Evolutionary conservation across 495 filamentous ascomycete species (phyloP), one percentile per base, ranked within the genome.

Genomic region (Penicillium psychrofluorescens): DNA sequence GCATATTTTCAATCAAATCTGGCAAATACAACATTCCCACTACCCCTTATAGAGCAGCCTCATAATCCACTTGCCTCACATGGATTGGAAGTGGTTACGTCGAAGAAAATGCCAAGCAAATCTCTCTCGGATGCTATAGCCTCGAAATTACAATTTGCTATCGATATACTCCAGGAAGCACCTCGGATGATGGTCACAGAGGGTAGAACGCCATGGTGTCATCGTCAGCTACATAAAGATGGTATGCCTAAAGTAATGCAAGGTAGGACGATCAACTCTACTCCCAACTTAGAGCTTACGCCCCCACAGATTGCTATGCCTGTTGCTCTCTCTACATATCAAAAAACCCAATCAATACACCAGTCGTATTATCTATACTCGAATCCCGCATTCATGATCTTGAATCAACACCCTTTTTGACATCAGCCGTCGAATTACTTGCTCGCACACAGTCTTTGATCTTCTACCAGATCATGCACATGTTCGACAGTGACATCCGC

Each of bases 401-500:
- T 1, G 32, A 69, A 9, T 49, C 59, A 7, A 36, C 55, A 1
- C 64, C 67, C 0, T 37, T 60, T 1, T 66, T 71, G 11, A 52
- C 49, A 11, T 37, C 49, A 2, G 48, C 53, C 2, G 41, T 45
- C 1, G 62, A 64, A 7, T 31, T 53, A 11, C 45, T 70, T 11
- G 62, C 66, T 7, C 54, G 51, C 35, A 41, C 60, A 14, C 59
- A 69, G 29, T 49, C 68, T 45, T 41, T 72, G 43, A 48, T 71
- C 46, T 29, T 64, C 34, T 54, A 63, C 37, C 49, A 58, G 43
- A 66, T 80, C 37, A 75, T 81, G 46, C 64, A 71, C 9, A 61
- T 84, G 12, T 79, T 79, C 48, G 77, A 81, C 50, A 75, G 72
- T 27, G 72, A 79, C 50, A 67, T 80, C 38, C 64, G 70, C 29